phyloP scores from a whole-genome alignment of 2,329 filamentous ascomycete genomes.

The Endothia cerciana region DNA sequence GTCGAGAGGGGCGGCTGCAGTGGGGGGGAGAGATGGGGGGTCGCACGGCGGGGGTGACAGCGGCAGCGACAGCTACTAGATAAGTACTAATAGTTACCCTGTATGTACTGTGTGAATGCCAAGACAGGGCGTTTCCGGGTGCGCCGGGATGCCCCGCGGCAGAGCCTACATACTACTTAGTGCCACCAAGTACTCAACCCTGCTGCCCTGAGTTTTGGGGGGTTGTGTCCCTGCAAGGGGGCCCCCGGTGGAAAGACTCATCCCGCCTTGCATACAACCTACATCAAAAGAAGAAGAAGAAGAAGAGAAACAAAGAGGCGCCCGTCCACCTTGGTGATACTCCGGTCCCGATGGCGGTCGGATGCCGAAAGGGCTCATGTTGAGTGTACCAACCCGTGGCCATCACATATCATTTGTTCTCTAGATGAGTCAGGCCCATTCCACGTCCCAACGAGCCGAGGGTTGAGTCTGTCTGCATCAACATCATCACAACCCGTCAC shows the following conservation, averaged over 20 bases:
- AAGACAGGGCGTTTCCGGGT: not conserved
- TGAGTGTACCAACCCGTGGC: no score
- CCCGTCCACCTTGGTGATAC: not conserved
- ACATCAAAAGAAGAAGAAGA: not conserved
- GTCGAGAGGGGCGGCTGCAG: not conserved
- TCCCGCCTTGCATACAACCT: not conserved
- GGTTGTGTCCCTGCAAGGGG: no score
- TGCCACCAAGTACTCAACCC: not conserved
- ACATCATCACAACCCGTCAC: not conserved
- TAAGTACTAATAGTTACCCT: not conserved
- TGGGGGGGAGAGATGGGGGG: not conserved
- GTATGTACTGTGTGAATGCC: no score
- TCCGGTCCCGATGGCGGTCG: not conserved
- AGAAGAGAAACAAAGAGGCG: not conserved
- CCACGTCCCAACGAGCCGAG: not conserved
- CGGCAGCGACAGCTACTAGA: not conserved
- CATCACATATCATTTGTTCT: no score
- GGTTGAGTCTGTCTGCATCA: not conserved
- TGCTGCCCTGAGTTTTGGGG: not conserved
- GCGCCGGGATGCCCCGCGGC: not conserved
- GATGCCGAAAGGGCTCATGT: slow-evolving; percentile 6
- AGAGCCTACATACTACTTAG: not conserved
- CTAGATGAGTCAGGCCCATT: not conserved
- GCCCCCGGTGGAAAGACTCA: not conserved
- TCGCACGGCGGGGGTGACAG: not conserved